Evolutionary conservation across 192 early-diverging fungal genomes (phyloP), one percentile per base, ranked within the genome.

Genomic region (Backusella macrospora): DNA sequence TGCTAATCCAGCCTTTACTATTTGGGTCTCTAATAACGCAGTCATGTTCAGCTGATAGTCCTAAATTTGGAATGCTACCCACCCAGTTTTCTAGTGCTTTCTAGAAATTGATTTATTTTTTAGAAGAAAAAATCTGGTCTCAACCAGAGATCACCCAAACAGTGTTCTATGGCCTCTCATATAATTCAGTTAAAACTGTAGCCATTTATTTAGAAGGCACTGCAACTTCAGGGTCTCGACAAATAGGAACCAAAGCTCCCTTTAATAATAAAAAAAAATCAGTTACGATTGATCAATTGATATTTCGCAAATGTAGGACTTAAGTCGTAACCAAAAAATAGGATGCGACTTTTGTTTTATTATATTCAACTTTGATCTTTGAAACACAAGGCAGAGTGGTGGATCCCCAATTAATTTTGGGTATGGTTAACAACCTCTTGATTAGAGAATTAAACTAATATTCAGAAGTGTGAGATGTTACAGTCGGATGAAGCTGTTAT

Each of bases 241-340:
- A 86, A 65, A 99, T 99, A 6, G 98, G 96, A 2, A 96, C 96
- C 39, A 99, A 83, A 4, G 98, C 98, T 18, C 98, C 98, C 91
- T 93, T 43, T 16, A 65, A 46, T 55, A 39, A 52, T 26, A 43
- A 49, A 23, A 71, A 65, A 43, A 1, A 38, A 3, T 62, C n/a
- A 0, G 23, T 23, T 7, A 45, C 16, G 37, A 16, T 16, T 1
- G 52, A 59, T 59, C 52, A 59, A 26, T 7, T 18, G 16, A 55
- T 64, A 13, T 29, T 49, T 62, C 26, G 15, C 23, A n/a, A 4
- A 34, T 39, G 29, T 21, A 29, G 42, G 23, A 66, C 82, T 77
- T 84, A 91, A 89, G 75, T 99, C 97, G 78, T 99, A 99, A 74
- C 98, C 97, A 79, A 99, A 94, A 86, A 98, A 89, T 29, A 99